These are phyloP conservation scores for Capsicum chinense DNA, from an alignment of 257 asterid genomes.

Conservation along the genomic window DNA sequence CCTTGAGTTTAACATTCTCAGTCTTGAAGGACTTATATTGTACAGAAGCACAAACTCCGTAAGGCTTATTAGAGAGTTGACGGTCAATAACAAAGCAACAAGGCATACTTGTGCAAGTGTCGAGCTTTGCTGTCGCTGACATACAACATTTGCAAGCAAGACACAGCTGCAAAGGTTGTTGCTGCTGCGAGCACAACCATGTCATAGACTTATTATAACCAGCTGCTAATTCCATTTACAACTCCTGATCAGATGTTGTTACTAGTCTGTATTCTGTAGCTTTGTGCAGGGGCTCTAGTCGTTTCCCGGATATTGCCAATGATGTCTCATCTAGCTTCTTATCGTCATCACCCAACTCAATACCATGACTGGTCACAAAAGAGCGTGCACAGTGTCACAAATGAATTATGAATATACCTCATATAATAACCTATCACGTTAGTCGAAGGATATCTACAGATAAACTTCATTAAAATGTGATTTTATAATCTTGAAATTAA, in stretches of 20 bases:
- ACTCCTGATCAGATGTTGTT: neutral
- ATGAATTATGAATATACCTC: neutral
- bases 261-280: neutral
- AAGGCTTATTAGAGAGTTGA: conserved; percentile 39
- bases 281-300: conserved; percentile 20
- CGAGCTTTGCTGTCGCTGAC: neutral
- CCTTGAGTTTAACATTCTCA: too few species aligned
- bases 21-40: neutral
- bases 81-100: conserved; percentile 39
- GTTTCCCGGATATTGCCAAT: neutral
- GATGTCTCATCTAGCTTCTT: neutral
- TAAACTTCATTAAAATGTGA: neutral
- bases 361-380: neutral
- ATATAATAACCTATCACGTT: neutral
- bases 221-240: neutral
- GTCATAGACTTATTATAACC: neutral
- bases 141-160: conserved; percentile 26
- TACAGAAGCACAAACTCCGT: conserved; percentile 39
- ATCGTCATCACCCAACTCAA: neutral
- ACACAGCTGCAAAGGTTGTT: conserved; percentile 25
- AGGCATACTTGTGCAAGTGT: conserved; percentile 23
- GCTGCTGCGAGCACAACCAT: neutral
- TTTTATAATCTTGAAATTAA: neutral
- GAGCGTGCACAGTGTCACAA: neutral
- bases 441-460: neutral